Conservation (phyloP, 2,329 filamentous ascomycete species). For the Biscogniauxia marginata region DNA sequence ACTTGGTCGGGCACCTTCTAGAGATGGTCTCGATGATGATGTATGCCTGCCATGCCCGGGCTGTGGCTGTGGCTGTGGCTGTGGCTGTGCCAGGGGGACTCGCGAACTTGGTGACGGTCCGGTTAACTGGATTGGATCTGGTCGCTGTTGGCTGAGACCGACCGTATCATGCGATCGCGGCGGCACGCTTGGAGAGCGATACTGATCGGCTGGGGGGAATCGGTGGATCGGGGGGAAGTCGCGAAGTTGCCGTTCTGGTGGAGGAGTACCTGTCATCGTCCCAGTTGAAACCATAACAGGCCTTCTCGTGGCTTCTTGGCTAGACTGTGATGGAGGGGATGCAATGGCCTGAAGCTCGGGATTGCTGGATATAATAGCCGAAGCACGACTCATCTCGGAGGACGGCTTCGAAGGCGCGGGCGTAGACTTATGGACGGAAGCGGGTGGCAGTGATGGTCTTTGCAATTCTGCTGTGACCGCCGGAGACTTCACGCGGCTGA, state of each 20-base stretch:
- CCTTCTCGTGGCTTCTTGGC: slow-evolving; percentile 31
- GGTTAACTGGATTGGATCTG: slow-evolving; percentile 23
- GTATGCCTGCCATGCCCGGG: slow-evolving; percentile 38
- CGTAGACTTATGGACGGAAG: slow-evolving; percentile 32
- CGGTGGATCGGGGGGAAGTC: slow-evolving; percentile 40
- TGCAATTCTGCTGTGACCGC: slow-evolving; percentile 18
- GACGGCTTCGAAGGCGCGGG: slow-evolving; percentile 42
- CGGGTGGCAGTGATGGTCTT: slow-evolving; percentile 34
- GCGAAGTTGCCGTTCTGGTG: slow-evolving; percentile 48
- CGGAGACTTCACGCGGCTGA: slow-evolving; percentile 31
- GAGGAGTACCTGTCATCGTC: slow-evolving; percentile 72
- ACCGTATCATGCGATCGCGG: slow-evolving; percentile 30
- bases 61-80: slow-evolving; percentile 35
- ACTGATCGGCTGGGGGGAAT: slow-evolving; percentile 41
- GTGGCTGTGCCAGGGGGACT: slow-evolving; percentile 35
- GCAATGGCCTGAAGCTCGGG: slow-evolving; percentile 61
- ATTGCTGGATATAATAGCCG: slow-evolving; percentile 61
- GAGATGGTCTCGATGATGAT: slow-evolving; percentile 62
- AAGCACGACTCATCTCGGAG: slow-evolving; percentile 56
- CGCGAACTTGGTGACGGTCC: slow-evolving; percentile 29
- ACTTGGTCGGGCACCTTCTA: slow-evolving; percentile 68
- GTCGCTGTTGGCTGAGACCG: slow-evolving; percentile 22
- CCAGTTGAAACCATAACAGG: slow-evolving; percentile 58
- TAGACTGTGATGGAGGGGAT: slow-evolving; percentile 39
- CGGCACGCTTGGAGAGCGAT: slow-evolving; percentile 40